Percentiles rank a stretch among this genome's conserved stretches.
These are phyloP conservation scores for Endocalyx cinctus DNA, from an alignment of 2,329 filamentous ascomycete species.

Conservation along the genomic window DNA sequence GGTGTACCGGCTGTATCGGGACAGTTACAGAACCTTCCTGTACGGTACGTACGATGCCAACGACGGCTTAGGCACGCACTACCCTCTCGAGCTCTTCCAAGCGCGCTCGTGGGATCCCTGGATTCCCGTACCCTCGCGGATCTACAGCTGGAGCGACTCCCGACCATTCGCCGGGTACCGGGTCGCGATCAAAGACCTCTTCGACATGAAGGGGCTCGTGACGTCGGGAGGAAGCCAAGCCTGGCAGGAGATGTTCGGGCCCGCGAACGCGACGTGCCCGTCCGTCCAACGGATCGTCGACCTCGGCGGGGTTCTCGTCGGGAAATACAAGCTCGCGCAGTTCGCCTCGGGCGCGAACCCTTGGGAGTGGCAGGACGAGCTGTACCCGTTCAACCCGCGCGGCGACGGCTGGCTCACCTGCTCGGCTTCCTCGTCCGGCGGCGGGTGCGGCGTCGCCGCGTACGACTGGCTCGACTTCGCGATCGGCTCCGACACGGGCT, in stretches of 20 bases:
- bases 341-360: slow-evolving; percentile 27
- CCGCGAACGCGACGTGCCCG: slow-evolving; percentile 24
- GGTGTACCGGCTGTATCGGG: slow-evolving; percentile 20
- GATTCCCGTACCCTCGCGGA: slow-evolving; percentile 32
- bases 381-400: slow-evolving; percentile 31
- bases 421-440: slow-evolving; percentile 26
- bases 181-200: slow-evolving; percentile 32
- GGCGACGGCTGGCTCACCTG: slow-evolving; percentile 30
- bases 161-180: slow-evolving; percentile 29
- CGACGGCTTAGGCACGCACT: slow-evolving; percentile 12
- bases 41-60: slow-evolving; percentile 20
- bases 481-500: slow-evolving; percentile 30
- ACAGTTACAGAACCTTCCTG: slow-evolving; percentile 17
- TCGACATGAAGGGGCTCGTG: slow-evolving; percentile 29
- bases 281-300: slow-evolving; percentile 29
- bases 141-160: slow-evolving; percentile 30
- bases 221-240: slow-evolving; percentile 29
- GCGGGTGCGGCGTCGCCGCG: slow-evolving; percentile 28
- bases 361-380: slow-evolving; percentile 18
- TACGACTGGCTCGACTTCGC: slow-evolving; percentile 37
- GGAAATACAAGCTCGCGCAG: slow-evolving; percentile 30
- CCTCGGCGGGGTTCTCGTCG: slow-evolving; percentile 28
- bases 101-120: slow-evolving; percentile 18
- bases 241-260: slow-evolving; percentile 18
- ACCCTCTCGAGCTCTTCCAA: slow-evolving; percentile 12